A percentile compares a stretch with the other conserved stretches of the same genome.
Evolutionary conservation across 164 flowering plant genomes (phyloP).

Genomic region (Dillenia turbinata): DNA sequence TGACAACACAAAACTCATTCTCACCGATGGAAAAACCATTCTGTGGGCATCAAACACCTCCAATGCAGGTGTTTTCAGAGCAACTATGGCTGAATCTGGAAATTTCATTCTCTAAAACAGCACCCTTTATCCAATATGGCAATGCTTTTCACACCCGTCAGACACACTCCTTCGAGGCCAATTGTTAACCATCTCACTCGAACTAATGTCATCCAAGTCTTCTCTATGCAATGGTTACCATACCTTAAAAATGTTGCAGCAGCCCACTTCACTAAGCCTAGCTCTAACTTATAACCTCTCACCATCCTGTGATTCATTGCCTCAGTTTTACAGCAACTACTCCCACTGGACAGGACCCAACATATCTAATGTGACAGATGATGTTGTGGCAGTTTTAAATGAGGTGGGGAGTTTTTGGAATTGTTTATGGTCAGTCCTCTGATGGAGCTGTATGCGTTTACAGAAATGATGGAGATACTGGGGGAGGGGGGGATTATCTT

Average conservation of each 20-base stretch:
- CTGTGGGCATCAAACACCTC: slow-evolving; percentile 82
- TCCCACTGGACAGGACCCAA: slow-evolving; percentile 73
- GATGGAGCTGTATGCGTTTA: slow-evolving; percentile 76
- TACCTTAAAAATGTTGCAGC: slow-evolving; percentile 82
- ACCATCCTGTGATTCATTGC: slow-evolving; percentile 17
- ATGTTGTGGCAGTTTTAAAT: slow-evolving; percentile 60
- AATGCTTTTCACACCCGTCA: slow-evolving; percentile 79
- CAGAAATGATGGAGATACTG: slow-evolving; percentile 53
- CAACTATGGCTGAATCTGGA: slow-evolving; percentile 69
- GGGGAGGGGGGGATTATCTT: slow-evolving; percentile 36
- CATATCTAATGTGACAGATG: slow-evolving; percentile 81
- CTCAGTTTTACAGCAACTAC: slow-evolving; percentile 39
- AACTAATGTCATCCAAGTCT: slow-evolving; percentile 48
- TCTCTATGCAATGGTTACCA: slow-evolving; percentile 52
- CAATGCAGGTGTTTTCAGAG: slow-evolving; percentile 33
- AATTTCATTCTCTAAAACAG: slow-evolving; percentile 52
- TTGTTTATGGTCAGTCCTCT: slow-evolving; percentile 56
- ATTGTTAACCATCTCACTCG: slow-evolving; percentile 44
- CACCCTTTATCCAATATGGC: slow-evolving; percentile 36
- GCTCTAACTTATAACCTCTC: slow-evolving; percentile 65
- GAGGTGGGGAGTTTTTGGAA: slow-evolving; percentile 71
- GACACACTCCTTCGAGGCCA: slow-evolving; percentile 89
- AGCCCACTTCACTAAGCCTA: slow-evolving; percentile 71
- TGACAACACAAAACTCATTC: slow-evolving; percentile 59
- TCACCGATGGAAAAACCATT: slow-evolving; percentile 32